A percentile compares a stretch with the other conserved stretches of the same genome.
Conservation (phyloP, 2,329 filamentous ascomycete genomes). For the Teratosphaeria destructans region DNA sequence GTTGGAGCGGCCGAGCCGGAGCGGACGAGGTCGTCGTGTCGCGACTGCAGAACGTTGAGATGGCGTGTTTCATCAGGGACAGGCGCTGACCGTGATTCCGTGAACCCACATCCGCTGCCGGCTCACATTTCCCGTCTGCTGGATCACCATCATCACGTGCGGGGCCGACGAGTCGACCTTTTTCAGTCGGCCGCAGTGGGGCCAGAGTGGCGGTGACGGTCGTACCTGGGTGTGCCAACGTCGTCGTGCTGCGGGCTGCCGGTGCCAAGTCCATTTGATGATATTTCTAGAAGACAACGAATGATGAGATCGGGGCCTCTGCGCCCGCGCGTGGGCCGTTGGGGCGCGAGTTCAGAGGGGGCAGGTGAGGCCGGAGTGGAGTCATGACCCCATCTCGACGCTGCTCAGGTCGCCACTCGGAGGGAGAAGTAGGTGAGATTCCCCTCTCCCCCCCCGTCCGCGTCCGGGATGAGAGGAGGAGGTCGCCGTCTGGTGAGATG, state of each 20-base stretch:
- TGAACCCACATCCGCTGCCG: background rate
- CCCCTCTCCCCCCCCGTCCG: background rate
- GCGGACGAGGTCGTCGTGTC: background rate
- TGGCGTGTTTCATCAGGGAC: background rate
- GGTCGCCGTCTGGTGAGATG: background rate
- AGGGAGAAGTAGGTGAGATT: background rate
- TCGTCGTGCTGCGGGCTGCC: conserved; percentile 19
- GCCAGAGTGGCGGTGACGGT: conserved; percentile 21
- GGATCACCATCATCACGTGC: background rate
- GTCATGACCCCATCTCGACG: background rate
- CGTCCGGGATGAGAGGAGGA: background rate
- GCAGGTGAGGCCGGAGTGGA: too few species aligned
- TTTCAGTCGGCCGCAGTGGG: conserved; percentile 6
- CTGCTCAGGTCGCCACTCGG: background rate
- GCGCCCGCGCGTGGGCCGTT: conserved; percentile 1
- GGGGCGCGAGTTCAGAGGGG: background rate
- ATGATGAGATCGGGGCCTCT: conserved; percentile 15
- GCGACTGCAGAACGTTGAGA: background rate
- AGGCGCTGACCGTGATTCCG: background rate
- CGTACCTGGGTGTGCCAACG: conserved; percentile 16
- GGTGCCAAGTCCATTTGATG: conserved; percentile 9
- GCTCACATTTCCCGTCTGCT: background rate
- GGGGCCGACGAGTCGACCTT: background rate
- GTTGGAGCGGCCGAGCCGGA: background rate
- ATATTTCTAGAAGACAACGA: conserved; percentile 18